Base-by-base conservation (phyloP, 2,329 filamentous ascomycete species). In the Aspergillus sp. region DNA sequence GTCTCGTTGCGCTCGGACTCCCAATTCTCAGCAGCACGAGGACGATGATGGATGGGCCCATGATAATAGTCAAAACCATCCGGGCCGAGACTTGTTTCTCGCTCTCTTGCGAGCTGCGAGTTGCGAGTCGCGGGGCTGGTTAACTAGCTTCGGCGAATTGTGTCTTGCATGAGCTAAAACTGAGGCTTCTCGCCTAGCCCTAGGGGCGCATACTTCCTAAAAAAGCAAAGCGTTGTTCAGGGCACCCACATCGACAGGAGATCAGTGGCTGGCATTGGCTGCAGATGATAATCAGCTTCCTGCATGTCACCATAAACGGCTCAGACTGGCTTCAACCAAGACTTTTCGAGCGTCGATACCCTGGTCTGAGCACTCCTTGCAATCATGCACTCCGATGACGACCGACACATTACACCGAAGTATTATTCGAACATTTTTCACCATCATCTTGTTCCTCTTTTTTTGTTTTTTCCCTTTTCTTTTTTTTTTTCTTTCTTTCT, bases 251-350 rank as follows among this genome's bases (percentile, higher is more conserved):
- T 50, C 40, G 34, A 60, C 42, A 24, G 45, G 45, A 50, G 45
- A 50, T 37, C 48, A 45, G 44, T 55, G 48, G 47, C 54, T 51
- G 51, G 46, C 56, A 59, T 58, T 61, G 56, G 59, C 62, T 66
- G 64, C 62, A 61, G 62, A 61, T 59, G 62, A 56, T 59, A 58
- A 61, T 57, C 53, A 55, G 57, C 33, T 49, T 52, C 55, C 59
- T 66, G 64, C 64, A 64, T 54, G 60, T 61, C 59, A 57, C 62
- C 56, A 34, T 13, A 65, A 64, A 57, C 19, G 57, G 60, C 37
- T 47, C 44, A 15, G 58, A 62, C 60, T 41, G 60, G 57, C 57
- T 60, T 60, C 9, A 49, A 56, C 48, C 51, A 57, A 44, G 57
- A 59, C 27, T 51, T 56, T 34, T 49, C 56, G 19, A 30, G 33